Evolutionary conservation across 805 yeast genomes (phyloP), one percentile per base, ranked within the genome.

Genomic region (Pichia nanzhaoensis): DNA sequence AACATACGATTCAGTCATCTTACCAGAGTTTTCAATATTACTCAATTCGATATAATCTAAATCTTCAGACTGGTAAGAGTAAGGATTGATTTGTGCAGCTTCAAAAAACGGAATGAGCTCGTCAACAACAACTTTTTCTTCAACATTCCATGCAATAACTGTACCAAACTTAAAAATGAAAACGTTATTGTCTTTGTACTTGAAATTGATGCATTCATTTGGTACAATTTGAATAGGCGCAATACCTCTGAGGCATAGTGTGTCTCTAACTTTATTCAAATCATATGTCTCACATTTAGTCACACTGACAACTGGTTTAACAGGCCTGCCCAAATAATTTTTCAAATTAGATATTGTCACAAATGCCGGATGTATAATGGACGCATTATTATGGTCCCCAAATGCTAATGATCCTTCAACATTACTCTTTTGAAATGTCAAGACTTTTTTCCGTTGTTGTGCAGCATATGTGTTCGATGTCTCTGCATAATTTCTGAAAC

Each of bases 111-210:
- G 85, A 7, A 80, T 51, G 5, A 84, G 66, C 17, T 71, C 64
- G 5, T 67, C 57, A 20, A 69, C 45, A 3, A 80, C 66, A 7
- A 67, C 69, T 0, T 60, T 47, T 62, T 90, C 96, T 16, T 68
- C 64, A 53, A 86, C 64, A 8, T 88, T 88, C 95, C 96, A 89
- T 0, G 87, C 84, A 13, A 86, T 87, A 12, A 89, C 66, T 0
- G 95, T 77, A 3, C 96, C 97, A 53, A 82, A 81, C 4, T 80
- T 74, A 36, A 90, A 66, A 1, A 89, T 68, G 65, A 89, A 72
- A 2, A 88, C 68, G 13, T 55, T 37, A 2, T 40, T 39, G n/a
- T 35, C 5, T 27, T 55, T 30, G 51, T 51, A 69, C 27, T 66
- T 67, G 43, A 80, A 74, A 47, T 77, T 75, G 0, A 84, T 69